Evolutionary conservation across 345 rosid genomes (phyloP), one percentile per base, ranked within the genome.

Genomic region (Salix udensis): DNA sequence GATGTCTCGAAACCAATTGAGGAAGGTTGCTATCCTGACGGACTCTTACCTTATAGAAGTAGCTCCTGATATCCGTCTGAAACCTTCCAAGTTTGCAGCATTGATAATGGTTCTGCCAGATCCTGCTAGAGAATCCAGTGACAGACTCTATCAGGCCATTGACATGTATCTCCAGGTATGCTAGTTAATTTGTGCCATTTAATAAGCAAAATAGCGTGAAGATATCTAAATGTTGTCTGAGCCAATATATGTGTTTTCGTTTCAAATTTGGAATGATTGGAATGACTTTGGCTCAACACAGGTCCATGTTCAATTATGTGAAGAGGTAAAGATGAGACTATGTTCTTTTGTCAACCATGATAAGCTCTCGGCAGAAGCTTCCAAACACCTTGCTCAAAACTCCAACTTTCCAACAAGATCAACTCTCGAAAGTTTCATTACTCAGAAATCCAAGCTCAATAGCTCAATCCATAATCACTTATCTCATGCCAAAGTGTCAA

Each of bases 161-260:
- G 89, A 87, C 77, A 75, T 86, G 40, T 90, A 87, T 69, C 52
- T 87, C 36, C 73, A 87, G 92, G 91, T 90, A 84, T 65, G 12
- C 28, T 39, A 60, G 26, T 15, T 16, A 15, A 28, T 10, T 58
- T 10, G 10, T 58, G 14, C 14, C 62, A 8, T 58, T 58, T 18
- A 2, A 52, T 18, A 52, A 52, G 58, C 58, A 19, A 46, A 12
- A 46, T 12, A 46, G 50, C 23, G 2, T 52, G 5, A 6, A 18
- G 58, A 1, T 52, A 6, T 52, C 58, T 52, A n/a, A 36, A 40
- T 42, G 6, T 44, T 15, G n/a, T 69, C 52, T 26, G 58, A 8
- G 30, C 36, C 46, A 24, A 52, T 64, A 18, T 0, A 23, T 12
- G 64, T 58, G 14, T n/a, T 2, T 52, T 52, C 12, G 19, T 68